These are phyloP conservation scores for Exophiala bonariae DNA, from an alignment of 2,329 filamentous ascomycete species.

Conservation along the genomic window DNA sequence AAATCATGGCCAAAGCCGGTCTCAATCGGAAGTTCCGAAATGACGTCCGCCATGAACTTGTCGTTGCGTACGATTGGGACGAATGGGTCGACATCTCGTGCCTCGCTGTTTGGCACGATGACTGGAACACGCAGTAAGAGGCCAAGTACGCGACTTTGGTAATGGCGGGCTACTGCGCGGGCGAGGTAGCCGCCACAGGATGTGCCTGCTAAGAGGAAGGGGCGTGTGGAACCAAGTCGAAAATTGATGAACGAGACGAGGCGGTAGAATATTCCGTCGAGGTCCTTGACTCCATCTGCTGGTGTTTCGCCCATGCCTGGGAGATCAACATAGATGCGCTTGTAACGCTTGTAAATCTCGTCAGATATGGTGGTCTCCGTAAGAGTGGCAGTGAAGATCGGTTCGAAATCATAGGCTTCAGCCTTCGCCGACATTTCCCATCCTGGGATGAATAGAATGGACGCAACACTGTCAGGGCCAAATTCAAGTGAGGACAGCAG, in stretches of 20 bases:
- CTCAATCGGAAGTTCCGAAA: too few relatives aligned
- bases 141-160: conserved; percentile 29
- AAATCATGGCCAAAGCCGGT: too few relatives aligned
- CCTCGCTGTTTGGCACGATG: conserved; percentile 28
- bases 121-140: conserved; percentile 32
- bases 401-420: conserved; percentile 32
- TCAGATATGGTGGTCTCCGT: conserved; percentile 15
- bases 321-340: conserved; percentile 33
- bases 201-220: conserved; percentile 30
- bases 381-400: conserved; percentile 24
- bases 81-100: conserved; percentile 31
- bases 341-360: too few relatives aligned
- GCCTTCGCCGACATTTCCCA: conserved; percentile 28
- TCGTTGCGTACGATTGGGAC: conserved; percentile 28
- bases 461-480: too few relatives aligned
- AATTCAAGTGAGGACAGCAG: too few relatives aligned
- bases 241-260: conserved; percentile 31
- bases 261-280: conserved; percentile 31
- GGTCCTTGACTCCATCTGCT: conserved; percentile 27
- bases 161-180: conserved; percentile 31
- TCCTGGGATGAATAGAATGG: conserved; percentile 32
- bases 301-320: conserved; percentile 33
- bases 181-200: conserved; percentile 34
- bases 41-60: conserved; percentile 27
- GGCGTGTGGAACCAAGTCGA: conserved; percentile 25